Evolutionary conservation across 2,329 filamentous ascomycete genomes (phyloP).

Genomic region (Colletotrichum camelliae): DNA sequence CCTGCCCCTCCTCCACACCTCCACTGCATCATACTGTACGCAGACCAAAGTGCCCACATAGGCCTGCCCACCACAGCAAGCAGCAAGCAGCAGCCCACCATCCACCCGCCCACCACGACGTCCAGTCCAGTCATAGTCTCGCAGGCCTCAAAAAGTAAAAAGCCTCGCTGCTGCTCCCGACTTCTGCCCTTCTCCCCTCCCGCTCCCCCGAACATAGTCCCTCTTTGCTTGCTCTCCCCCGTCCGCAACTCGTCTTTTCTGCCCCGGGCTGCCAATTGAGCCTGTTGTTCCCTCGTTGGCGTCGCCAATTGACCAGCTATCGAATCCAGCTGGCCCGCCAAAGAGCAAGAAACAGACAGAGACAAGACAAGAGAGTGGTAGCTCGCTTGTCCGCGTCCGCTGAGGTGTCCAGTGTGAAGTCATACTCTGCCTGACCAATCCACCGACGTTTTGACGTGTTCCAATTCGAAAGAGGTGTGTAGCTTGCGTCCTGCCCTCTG

Average conservation of each 20-base stretch:
- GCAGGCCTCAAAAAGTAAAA: constrained; percentile 24
- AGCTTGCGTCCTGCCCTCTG: background rate
- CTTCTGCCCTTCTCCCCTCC: background rate
- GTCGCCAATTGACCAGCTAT: constrained; percentile 1
- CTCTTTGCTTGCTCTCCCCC: background rate
- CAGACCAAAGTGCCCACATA: background rate
- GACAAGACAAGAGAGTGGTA: background rate
- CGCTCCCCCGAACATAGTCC: background rate
- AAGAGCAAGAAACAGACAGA: background rate
- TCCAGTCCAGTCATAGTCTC: constrained; percentile 4
- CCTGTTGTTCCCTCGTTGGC: constrained; percentile 1
- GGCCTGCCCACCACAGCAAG: background rate
- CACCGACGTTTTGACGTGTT: background rate
- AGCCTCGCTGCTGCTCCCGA: constrained; percentile 1
- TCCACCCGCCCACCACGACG: background rate
- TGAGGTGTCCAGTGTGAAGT: background rate
- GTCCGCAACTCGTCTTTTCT: background rate
- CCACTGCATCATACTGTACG: constrained; percentile 19
- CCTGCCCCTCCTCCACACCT: constrained; percentile 26
- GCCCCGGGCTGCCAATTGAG: constrained; percentile 7
- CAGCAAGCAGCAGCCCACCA: background rate
- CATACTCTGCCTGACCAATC: background rate
- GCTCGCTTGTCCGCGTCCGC: background rate
- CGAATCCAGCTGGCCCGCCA: background rate
- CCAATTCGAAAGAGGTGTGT: background rate